Percentiles rank a stretch among this genome's conserved stretches.
These are phyloP conservation scores for Pseudocercospora musae DNA, from an alignment of 2,329 filamentous ascomycete genomes.

Conservation along the genomic window DNA sequence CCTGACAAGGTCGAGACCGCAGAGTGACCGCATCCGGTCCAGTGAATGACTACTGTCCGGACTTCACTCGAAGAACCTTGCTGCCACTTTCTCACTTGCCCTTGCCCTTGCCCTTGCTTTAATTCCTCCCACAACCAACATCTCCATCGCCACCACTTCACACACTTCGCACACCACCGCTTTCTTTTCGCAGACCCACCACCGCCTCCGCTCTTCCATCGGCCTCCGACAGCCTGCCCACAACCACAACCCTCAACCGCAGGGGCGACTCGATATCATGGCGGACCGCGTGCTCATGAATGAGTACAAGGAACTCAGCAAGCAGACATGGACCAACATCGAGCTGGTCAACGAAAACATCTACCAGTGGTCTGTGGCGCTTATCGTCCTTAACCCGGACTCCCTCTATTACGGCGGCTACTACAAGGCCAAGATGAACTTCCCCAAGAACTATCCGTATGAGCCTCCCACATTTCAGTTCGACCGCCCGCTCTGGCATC, in stretches of 20 bases:
- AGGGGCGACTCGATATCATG: slow-evolving; percentile 10
- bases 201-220: slow-evolving; percentile 2
- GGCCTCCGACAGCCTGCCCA: neutral
- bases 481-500: slow-evolving; percentile 74
- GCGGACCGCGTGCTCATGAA: slow-evolving; percentile 84
- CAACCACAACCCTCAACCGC: neutral
- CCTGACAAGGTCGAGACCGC: neutral
- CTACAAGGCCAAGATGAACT: slow-evolving; percentile 85
- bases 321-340: slow-evolving; percentile 92
- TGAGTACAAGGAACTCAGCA: slow-evolving; percentile 75
- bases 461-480: slow-evolving; percentile 89
- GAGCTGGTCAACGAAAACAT: slow-evolving; percentile 81
- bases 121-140: neutral
- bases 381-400: slow-evolving; percentile 90
- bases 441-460: slow-evolving; percentile 86
- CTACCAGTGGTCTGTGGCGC: slow-evolving; percentile 79
- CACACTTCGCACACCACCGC: neutral
- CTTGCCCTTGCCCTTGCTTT: neutral
- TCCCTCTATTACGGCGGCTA: slow-evolving; percentile 91
- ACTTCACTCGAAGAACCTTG: slow-evolving; percentile 2
- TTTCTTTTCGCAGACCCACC: neutral
- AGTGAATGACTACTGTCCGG: neutral
- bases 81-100: neutral
- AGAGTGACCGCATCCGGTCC: neutral
- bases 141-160: neutral